Conservation (phyloP, 2,329 filamentous ascomycete genomes). For the Pseudogymnoascus sp. region DNA sequence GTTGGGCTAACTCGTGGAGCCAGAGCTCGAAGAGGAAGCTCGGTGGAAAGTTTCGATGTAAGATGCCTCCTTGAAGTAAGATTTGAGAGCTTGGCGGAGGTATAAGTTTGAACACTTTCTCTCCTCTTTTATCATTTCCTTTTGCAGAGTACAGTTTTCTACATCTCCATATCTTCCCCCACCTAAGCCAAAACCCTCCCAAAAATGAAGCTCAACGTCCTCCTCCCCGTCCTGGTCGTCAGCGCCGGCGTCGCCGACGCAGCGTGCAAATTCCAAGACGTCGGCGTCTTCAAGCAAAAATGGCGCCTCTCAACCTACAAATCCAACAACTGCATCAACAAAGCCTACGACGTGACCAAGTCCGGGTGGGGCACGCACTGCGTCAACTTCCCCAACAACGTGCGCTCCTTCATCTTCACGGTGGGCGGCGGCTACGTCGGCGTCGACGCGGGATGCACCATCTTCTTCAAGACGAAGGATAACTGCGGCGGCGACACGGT, state of each 20-base stretch:
- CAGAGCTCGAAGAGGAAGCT: neutral
- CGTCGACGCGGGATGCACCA: neutral
- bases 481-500: neutral
- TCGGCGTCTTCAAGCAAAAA: constrained; percentile 1
- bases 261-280: neutral
- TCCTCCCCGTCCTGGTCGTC: neutral
- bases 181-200: neutral
- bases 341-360: neutral
- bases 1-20: neutral
- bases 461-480: neutral
- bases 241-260: neutral
- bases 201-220: neutral
- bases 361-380: neutral
- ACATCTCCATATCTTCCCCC: neutral
- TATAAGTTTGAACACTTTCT: neutral
- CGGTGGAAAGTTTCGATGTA: neutral
- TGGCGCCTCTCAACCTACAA: neutral
- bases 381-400: neutral
- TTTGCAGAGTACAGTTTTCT: neutral
- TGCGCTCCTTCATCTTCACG: neutral
- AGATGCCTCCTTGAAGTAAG: neutral
- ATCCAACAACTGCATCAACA: neutral
- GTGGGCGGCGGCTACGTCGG: neutral
- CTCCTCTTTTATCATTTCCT: neutral
- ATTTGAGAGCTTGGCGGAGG: neutral